These are phyloP conservation scores for Thuja plicata DNA, from an alignment of 83 land plant genomes.

Conservation along the genomic window DNA sequence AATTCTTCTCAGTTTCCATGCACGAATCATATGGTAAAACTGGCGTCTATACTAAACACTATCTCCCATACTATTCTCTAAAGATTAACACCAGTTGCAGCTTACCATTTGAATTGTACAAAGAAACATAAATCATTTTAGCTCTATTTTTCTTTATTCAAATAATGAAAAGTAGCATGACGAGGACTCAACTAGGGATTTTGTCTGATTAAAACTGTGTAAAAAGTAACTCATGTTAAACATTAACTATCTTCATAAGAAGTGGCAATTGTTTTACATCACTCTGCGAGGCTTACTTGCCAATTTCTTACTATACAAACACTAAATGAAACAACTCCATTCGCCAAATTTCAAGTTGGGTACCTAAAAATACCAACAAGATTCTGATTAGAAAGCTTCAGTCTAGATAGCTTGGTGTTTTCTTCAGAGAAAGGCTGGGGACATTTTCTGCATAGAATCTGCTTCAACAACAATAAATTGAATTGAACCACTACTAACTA, in stretches of 20 bases:
- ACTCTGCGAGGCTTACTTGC: too few species aligned
- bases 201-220: neutral
- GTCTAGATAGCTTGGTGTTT: neutral
- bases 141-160: neutral
- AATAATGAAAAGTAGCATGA: neutral
- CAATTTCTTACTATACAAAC: neutral
- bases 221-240: neutral
- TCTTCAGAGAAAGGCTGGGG: neutral
- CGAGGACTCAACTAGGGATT: neutral
- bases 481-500: neutral
- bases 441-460: constrained; percentile 8
- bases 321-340: neutral
- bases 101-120: neutral
- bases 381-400: neutral
- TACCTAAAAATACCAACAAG: neutral
- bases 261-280: too few species aligned
- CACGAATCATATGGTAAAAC: neutral
- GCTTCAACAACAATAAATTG: neutral
- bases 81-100: neutral
- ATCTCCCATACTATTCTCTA: neutral
- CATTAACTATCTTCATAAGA: neutral
- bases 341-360: neutral
- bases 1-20: neutral
- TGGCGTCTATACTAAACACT: neutral
- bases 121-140: neutral